A percentile compares a stretch with the other conserved stretches of the same genome.
Evolutionary conservation across 768 basidiomycete genomes (phyloP).

Genomic region (Termitomyces sp.): DNA sequence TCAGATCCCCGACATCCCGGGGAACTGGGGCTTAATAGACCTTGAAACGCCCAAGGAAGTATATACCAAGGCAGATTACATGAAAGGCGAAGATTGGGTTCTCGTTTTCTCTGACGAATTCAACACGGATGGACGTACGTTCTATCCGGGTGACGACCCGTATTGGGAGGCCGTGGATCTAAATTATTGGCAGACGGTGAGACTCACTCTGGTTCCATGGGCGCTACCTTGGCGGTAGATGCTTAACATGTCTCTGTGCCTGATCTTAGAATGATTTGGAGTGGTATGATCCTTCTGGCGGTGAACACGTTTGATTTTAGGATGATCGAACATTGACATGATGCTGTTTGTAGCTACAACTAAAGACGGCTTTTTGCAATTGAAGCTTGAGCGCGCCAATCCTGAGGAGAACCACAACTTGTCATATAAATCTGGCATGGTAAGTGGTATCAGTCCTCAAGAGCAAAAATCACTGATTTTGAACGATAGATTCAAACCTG

Average conservation of each 20-base stretch:
- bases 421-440: slow-evolving; percentile 55
- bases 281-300: slow-evolving; percentile 70
- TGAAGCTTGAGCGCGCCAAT: slow-evolving; percentile 58
- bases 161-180: slow-evolving; percentile 59
- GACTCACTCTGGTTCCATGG: slow-evolving; percentile 20
- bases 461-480: not conserved
- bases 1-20: slow-evolving; percentile 57
- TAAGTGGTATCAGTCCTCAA: slow-evolving; percentile 25
- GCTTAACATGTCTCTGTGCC: not conserved
- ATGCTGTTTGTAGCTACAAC: slow-evolving; percentile 47
- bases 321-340: not conserved
- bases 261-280: slow-evolving; percentile 54
- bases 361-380: slow-evolving; percentile 59
- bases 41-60: slow-evolving; percentile 65
- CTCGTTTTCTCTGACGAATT: slow-evolving; percentile 86
- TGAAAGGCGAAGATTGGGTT: slow-evolving; percentile 49
- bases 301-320: slow-evolving; percentile 13
- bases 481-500: slow-evolving; percentile 11
- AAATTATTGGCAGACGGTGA: slow-evolving; percentile 65
- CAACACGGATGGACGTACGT: slow-evolving; percentile 64
- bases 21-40: slow-evolving; percentile 71
- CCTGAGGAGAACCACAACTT: slow-evolving; percentile 57
- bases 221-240: not conserved
- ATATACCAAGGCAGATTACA: slow-evolving; percentile 49
- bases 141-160: slow-evolving; percentile 68